A percentile compares a stretch with the other conserved stretches of the same genome.
Evolutionary conservation across 176 grass and related monocot species (phyloP).

Genomic region (Triticum dicoccoides): DNA sequence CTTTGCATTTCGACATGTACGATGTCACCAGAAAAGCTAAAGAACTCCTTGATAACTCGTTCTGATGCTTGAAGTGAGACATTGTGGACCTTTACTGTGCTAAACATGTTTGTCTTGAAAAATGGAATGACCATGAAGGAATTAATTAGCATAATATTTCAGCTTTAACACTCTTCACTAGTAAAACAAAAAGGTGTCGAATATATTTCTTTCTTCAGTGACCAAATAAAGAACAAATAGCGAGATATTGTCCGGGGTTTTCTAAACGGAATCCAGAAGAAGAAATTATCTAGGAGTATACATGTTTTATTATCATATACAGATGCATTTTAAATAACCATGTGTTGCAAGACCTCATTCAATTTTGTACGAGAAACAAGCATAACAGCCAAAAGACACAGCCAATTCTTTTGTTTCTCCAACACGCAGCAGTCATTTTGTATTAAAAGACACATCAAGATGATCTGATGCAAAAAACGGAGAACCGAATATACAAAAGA

Average conservation of each 20-base stretch:
- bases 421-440: too few species aligned
- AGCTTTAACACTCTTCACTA: neutral
- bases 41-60: slow-evolving; percentile 71
- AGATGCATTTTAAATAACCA: neutral
- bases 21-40: slow-evolving; percentile 68
- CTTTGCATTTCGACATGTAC: slow-evolving; percentile 64
- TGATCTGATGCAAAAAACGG: neutral
- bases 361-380: neutral
- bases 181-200: neutral
- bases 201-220: neutral
- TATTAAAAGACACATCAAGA: too few species aligned
- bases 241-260: neutral
- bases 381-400: neutral
- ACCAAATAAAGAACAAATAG: neutral
- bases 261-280: neutral
- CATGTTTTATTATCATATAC: neutral
- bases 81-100: slow-evolving; percentile 72
- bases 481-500: neutral
- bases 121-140: neutral
- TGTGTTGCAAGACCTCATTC: neutral
- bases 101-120: slow-evolving; percentile 43
- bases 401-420: neutral
- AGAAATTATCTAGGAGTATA: neutral
- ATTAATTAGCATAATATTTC: neutral
- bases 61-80: slow-evolving; percentile 64